Conservation (phyloP, 805 yeast species). For the Priceomyces melissophilus region DNA sequence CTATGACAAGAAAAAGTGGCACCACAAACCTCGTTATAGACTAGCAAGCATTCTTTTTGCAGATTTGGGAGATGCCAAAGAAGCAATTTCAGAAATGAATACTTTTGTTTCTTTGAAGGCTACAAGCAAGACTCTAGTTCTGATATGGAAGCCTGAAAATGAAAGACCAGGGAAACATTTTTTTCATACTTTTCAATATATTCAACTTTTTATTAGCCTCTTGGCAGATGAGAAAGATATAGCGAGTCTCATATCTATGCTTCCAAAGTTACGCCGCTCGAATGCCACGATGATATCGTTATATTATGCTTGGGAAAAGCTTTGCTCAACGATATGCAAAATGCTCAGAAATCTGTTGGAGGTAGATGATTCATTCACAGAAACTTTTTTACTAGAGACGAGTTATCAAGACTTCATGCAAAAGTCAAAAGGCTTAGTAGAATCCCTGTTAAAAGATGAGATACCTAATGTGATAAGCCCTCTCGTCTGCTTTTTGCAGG, state of each 20-base stretch:
- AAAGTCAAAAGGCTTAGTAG: conserved; percentile 30
- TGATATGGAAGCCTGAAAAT: conserved; percentile 89
- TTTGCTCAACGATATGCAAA: conserved; percentile 51
- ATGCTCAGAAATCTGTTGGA: conserved; percentile 45
- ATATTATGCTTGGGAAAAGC: conserved; percentile 61
- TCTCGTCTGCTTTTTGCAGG: conserved; percentile 43
- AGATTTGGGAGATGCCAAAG: conserved; percentile 47
- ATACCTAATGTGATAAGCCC: conserved; percentile 38
- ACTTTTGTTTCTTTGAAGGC: conserved; percentile 62
- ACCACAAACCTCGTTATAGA: conserved; percentile 77
- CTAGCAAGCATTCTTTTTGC: conserved; percentile 60
- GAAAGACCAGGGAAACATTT: conserved; percentile 95
- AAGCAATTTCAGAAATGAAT: conserved; percentile 64
- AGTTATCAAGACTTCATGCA: conserved; percentile 41
- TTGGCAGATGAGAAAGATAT: conserved; percentile 54
- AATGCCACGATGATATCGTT: conserved; percentile 73
- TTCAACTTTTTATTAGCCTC: conserved; percentile 58
- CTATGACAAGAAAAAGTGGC: conserved; percentile 85
- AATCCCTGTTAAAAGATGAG: conserved; percentile 16
- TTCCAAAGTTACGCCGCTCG: conserved; percentile 73
- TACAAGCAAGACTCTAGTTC: conserved; percentile 66
- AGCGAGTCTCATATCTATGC: conserved; percentile 53
- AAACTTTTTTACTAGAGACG: conserved; percentile 45
- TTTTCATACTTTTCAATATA: conserved; percentile 68
- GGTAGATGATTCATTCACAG: conserved; percentile 49